These are phyloP conservation scores for Aspergillus quadrilineatus DNA, from an alignment of 2,329 filamentous ascomycete species.

Conservation along the genomic window DNA sequence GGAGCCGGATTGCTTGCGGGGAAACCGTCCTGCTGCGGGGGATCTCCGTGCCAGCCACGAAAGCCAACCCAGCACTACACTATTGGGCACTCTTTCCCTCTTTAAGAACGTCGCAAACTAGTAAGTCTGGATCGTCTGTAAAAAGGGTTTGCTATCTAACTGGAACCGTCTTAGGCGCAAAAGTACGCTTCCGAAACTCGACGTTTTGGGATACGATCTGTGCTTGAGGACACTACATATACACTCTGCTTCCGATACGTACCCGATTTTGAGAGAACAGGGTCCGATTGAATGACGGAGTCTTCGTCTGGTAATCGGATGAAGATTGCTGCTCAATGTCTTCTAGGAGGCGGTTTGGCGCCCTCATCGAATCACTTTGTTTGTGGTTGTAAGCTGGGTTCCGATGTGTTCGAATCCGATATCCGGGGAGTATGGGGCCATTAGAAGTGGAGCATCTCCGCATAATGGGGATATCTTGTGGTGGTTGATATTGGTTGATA, in stretches of 20 bases:
- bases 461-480: neutral
- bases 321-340: too few relatives aligned
- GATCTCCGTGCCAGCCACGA: neutral
- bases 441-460: too few relatives aligned
- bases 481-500: neutral
- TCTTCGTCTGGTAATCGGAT: neutral
- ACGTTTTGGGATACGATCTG: neutral
- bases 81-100: too few relatives aligned
- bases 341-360: too few relatives aligned
- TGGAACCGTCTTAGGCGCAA: neutral
- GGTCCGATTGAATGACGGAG: neutral
- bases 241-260: neutral
- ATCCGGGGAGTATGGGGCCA: neutral
- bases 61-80: too few relatives aligned
- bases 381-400: neutral
- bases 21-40: neutral
- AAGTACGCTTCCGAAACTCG: neutral
- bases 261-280: neutral
- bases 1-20: neutral
- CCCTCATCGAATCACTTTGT: neutral
- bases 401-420: neutral
- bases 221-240: neutral
- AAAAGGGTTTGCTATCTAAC: neutral
- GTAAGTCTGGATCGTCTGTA: neutral
- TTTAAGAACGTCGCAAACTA: too few relatives aligned